Evolutionary conservation across 2,329 filamentous ascomycete genomes (phyloP), one percentile per base, ranked within the genome.

Genomic region (Penicillium sp.): DNA sequence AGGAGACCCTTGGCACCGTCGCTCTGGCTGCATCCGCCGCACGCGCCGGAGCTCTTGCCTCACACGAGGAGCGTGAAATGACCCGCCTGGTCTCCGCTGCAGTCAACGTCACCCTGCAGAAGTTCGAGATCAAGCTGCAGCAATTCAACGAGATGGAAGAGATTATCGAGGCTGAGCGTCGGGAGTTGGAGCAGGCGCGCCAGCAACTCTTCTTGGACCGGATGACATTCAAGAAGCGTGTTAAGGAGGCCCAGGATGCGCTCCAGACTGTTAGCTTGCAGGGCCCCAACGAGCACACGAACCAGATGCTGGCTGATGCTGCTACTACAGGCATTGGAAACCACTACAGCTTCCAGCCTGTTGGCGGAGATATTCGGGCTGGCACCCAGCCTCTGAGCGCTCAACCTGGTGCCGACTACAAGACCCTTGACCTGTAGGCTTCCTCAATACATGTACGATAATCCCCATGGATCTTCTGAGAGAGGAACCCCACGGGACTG

Each of bases 81-180:
- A 96, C 92, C 20, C 89, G 92, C 16, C 85, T 97, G 45, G 90
- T 99, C 10, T 93, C 92, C 2, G 89, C 92, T 6, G 91, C 92
- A 0, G 90, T 96, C 50, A 99, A 99, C 71, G 82, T 96, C 13
- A 93, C 90, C n/a, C 81, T 97, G 34, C 89, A 96, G 71, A 99
- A 99, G 77, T 86, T 97, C 60, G 92, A 97, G 76, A 80, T 97
- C 66, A 99, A 99, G 77, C 82, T 99, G 57, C 88, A 91, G 69
- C 96, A 97, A 73, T 99, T 99, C 76, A 89, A 90, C 67, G 94
- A 99, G 74, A 92, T 99, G 83, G 94, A 99, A 76, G 84, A 89
- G 18, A 88, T 97, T 43, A 81, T 99, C 49, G 89, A 95, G 66
- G 91, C 92, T 6, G 94, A 99, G 78, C 88, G 93, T 57, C 85